Conservation (phyloP, 805 yeast genomes). For the Priceomyces castillae region DNA sequence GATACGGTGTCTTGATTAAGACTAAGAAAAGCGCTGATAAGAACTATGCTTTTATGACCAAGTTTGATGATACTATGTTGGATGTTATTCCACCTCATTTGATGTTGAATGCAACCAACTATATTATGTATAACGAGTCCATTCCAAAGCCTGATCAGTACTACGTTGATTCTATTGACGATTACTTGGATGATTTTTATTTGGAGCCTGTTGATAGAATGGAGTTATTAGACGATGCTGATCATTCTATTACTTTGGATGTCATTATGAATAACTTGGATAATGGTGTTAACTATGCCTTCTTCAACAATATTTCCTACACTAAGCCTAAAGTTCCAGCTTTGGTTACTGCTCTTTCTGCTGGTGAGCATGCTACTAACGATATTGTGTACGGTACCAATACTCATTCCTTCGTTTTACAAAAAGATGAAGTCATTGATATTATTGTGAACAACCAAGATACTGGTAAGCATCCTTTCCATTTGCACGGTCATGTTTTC, state of each 20-base stretch:
- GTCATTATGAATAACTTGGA: constrained; percentile 67
- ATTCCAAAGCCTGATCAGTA: constrained; percentile 18
- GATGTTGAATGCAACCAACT: constrained; percentile 50
- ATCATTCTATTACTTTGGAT: constrained; percentile 55
- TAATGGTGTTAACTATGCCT: constrained; percentile 74
- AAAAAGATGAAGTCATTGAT: constrained; percentile 64
- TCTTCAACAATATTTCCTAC: constrained; percentile 66
- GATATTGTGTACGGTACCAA: constrained; percentile 70
- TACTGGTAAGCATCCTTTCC: constrained; percentile 78
- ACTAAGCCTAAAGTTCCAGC: constrained; percentile 71
- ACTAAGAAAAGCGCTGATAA: constrained; percentile 45
- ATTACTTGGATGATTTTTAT: constrained; percentile 72
- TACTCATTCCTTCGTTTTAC: constrained; percentile 61
- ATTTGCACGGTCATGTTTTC: constrained; percentile 71
- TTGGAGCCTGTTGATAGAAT: constrained; percentile 61
- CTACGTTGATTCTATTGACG: constrained; percentile 31
- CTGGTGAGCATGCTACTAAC: constrained; percentile 57
- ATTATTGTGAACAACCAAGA: constrained; percentile 77
- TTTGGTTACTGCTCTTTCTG: constrained; percentile 56
- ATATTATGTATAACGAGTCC: constrained; percentile 47
- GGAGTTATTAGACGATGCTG: constrained; percentile 55
- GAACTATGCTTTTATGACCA: constrained; percentile 61
- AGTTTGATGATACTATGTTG: constrained; percentile 64
- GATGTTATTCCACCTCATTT: constrained; percentile 64
- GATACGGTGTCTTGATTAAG: constrained; percentile 66